Evolutionary conservation across 257 asterid genomes (phyloP), one percentile per base, ranked within the genome.

Genomic region (Salvia splendens): DNA sequence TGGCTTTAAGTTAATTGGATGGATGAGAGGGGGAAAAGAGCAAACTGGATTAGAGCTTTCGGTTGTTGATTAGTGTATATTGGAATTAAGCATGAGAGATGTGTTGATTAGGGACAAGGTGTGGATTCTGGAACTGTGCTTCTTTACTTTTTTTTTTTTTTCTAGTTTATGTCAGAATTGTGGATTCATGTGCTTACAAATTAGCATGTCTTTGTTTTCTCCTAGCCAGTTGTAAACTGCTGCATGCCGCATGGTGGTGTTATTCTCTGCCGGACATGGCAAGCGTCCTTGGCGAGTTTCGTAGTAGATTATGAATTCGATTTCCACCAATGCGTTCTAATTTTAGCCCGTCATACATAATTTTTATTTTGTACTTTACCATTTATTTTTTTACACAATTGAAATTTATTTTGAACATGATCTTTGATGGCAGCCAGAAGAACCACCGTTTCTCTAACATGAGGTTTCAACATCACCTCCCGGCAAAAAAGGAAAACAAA

Each of bases 41-140:
- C 46, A 56, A 57, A 38, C 54, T 33, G 68, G 61, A 41, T 49
- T 15, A 40, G 62, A 33, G 67, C 32, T 47, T 36, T 74, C 62
- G 24, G 45, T 17, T 57, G 17, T 73, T 48, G 54, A 20, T 24
- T 65, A 24, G 14, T 64, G 32, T 6, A 64, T 8, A 73, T 73
- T 72, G 55, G 61, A 42, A 73, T 68, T 67, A 51, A 60, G 64
- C 45, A 59, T 40, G 68, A 30, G 68, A 30, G 33, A 62, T 32
- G 72, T 17, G 75, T 30, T 12, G 36, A 64, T 64, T 64, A 36
- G 67, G 43, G 45, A 5, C 72, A 48, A 14, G 24, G 36, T 45
- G 54, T 67, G 78, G 73, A 43, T 61, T 68, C 64, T 66, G 45
- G 63, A 56, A 64, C 12, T 57, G 51, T 20, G 50, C 12, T 55